Evolutionary conservation across 1,284 basidiomycete genomes (phyloP), one percentile per base, ranked within the genome.

Genomic region (Mixia osmundae): DNA sequence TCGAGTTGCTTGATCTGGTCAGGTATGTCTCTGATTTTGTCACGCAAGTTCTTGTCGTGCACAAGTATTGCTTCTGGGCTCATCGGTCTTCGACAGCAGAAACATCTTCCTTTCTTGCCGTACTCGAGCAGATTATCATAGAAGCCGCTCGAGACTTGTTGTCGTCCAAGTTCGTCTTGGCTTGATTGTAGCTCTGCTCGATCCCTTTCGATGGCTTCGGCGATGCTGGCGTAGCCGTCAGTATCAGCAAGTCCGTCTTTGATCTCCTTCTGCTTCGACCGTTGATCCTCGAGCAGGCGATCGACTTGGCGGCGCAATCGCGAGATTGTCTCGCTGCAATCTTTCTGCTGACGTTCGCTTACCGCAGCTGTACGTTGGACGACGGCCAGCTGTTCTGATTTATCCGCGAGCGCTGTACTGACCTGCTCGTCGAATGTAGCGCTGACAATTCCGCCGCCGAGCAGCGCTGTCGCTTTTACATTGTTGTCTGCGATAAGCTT

Each of bases 61-160:
- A 7, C 61, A 54, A 22, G 66, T 62, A 14, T 67, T 60, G 50
- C 94, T 61, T 20, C 60, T 61, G 4, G 85, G 68, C 44, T 70
- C 68, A 53, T 87, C 94, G 3, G 72, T 71, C 15, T 68, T 61
- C n/a, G n/a, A n/a, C n/a, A n/a, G n/a, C n/a, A n/a, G 49, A 87
- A 95, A 3, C 63, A 60, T 46, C 76, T 71, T 44, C 71, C 66
- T 23, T 61, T 57, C 51, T 68, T 68, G 14, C 72, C 77, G 1
- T 59, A 55, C 16, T 61, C 58, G 8, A 82, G 61, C 18, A 87
- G 56, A 2, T 59, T 57, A 37, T 74, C 60, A 49, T 73, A 83
- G 21, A 78, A 68, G 5, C 64, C 46, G 8, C 46, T 47, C 14
- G 55, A 45, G 14, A 52, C 24, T 5, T 34, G n/a, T 34, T 24